These are phyloP conservation scores for Solanum dulcamara DNA, from an alignment of 257 asterid species.

Conservation along the genomic window DNA sequence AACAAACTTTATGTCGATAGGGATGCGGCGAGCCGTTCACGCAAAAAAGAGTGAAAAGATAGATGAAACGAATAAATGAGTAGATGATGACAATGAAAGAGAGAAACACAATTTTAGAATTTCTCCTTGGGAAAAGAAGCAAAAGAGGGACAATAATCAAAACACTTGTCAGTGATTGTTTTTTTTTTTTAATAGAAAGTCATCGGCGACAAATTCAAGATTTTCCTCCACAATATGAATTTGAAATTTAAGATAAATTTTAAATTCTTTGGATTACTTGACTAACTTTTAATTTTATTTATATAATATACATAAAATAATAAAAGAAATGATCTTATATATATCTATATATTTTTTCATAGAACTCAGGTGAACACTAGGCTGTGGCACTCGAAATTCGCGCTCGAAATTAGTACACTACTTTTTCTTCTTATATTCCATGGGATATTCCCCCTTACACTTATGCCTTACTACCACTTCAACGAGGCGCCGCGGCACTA, in stretches of 20 bases:
- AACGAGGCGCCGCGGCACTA: neutral
- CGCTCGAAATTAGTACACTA: neutral
- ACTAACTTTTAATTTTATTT: too few relatives aligned
- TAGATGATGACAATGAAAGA: slow-evolving; percentile 1
- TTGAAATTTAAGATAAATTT: too few relatives aligned
- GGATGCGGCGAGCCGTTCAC: neutral
- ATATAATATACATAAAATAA: too few relatives aligned
- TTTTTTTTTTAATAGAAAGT: neutral
- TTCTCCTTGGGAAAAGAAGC: neutral
- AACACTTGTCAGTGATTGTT: neutral
- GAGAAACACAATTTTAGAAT: neutral
- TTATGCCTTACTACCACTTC: neutral
- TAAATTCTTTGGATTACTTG: too few relatives aligned
- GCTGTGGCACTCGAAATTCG: too few relatives aligned
- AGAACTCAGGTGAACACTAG: too few relatives aligned
- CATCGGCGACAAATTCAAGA: too few relatives aligned
- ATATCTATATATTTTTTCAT: too few relatives aligned
- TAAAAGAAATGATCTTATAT: too few relatives aligned
- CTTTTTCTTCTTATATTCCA: neutral
- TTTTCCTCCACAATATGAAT: too few relatives aligned
- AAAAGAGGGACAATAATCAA: neutral
- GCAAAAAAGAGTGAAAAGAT: neutral
- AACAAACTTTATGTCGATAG: neutral
- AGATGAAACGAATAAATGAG: neutral
- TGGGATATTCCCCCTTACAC: neutral